phyloP scores from a whole-genome alignment of 805 yeast species.

The Tetrapisispora namnaoensis region DNA sequence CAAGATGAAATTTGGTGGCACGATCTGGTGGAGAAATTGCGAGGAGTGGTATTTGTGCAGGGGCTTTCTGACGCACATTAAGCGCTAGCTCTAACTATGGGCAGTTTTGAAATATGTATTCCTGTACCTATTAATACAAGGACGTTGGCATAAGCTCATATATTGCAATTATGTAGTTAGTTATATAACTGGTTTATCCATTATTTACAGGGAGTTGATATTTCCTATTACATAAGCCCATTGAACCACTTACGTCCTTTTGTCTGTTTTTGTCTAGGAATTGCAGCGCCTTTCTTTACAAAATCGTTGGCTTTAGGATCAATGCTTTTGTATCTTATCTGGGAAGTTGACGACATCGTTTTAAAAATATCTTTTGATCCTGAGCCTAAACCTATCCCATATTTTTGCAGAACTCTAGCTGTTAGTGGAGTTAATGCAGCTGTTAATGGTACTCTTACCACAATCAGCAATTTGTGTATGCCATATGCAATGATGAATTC shows the following conservation, averaged over 20 bases:
- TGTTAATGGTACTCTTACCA: constrained; percentile 78
- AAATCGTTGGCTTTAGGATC: constrained; percentile 24
- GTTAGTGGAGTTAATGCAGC: constrained; percentile 86
- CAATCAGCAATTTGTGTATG: constrained; percentile 75
- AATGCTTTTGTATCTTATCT: constrained; percentile 24
- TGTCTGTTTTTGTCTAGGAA: constrained; percentile 35
- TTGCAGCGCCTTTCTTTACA: constrained; percentile 35
- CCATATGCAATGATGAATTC: constrained; percentile 90
- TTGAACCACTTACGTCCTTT: constrained; percentile 28
- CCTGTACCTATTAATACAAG: too few relatives aligned
- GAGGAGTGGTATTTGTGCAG: too few relatives aligned
- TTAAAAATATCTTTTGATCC: constrained; percentile 32
- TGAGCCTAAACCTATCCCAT: constrained; percentile 32
- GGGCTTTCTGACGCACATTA: too few relatives aligned
- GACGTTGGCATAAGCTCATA: too few relatives aligned
- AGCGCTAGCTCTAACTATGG: too few relatives aligned
- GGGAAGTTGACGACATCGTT: constrained; percentile 32
- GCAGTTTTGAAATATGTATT: too few relatives aligned
- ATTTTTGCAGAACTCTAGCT: constrained; percentile 48
- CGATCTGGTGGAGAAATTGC: too few relatives aligned
- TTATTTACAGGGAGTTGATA: neutral
- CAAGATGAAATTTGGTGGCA: too few relatives aligned
- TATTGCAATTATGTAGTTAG: too few relatives aligned
- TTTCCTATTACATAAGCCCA: constrained; percentile 20
- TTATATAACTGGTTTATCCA: neutral